Percentiles rank a stretch among this genome's conserved stretches.
Evolutionary conservation across 495 filamentous ascomycete species (phyloP).

Genomic region (Penicillium ochrochloron): DNA sequence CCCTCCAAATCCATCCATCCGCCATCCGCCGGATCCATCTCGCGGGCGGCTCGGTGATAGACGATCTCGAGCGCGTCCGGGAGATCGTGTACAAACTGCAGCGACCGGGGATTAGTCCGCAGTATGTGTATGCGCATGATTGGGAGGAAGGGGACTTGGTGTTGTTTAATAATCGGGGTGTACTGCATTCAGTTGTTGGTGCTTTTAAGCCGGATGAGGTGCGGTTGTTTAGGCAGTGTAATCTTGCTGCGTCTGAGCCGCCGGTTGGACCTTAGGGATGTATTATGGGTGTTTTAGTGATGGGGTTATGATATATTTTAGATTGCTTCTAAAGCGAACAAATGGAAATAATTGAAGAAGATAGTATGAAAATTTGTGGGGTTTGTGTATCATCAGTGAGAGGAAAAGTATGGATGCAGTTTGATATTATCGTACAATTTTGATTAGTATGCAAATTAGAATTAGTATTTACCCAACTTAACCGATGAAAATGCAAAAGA

Average conservation of each 20-base stretch:
- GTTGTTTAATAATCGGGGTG: constrained; percentile 73
- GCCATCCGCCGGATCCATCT: constrained; percentile 68
- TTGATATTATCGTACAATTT: neutral
- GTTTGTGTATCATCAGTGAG: neutral
- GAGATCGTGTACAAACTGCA: constrained; percentile 69
- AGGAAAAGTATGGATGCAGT: too few relatives aligned
- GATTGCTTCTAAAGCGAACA: neutral
- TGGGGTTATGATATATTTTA: neutral
- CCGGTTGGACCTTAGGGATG: constrained; percentile 27
- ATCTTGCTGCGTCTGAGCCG: constrained; percentile 59
- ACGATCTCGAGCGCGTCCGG: constrained; percentile 66
- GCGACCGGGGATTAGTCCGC: constrained; percentile 70
- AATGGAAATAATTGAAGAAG: neutral
- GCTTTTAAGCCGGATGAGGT: constrained; percentile 73
- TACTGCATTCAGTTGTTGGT: constrained; percentile 73
- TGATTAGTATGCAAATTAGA: constrained; percentile 16
- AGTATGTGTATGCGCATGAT: constrained; percentile 71
- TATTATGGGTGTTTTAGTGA: neutral
- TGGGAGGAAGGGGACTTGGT: constrained; percentile 77
- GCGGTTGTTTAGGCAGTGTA: constrained; percentile 75
- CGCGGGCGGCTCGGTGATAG: constrained; percentile 64
- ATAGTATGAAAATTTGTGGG: neutral
- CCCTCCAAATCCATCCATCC: constrained; percentile 72
- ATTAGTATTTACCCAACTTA: neutral
- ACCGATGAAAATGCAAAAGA: neutral